Base-by-base conservation (phyloP, 306 rosid genomes). In the Corylus heterophylla region DNA sequence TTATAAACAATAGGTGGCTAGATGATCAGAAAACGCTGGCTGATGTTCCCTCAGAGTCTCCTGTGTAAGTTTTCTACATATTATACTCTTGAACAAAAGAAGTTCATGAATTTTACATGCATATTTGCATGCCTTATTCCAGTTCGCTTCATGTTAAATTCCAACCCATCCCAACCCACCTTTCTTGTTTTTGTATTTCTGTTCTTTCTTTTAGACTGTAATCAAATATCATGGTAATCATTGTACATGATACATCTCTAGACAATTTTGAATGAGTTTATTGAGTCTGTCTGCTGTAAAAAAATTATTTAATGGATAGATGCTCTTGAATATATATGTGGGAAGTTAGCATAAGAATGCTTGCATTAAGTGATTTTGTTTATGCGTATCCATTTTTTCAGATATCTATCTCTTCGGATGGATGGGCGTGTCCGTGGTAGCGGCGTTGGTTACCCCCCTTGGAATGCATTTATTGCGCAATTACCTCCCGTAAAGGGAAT, bases 361-460 rank as follows among this genome's bases (percentile, higher is more conserved):
- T 11, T 2, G 4, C 37, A 35, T 42, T 11, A 52, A 58, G 44
- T 11, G 8, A 42, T 31, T 74, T 4, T 8, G 8, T 17, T 54
- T 69, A 16, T 31, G 73, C 73, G 37, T 47, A 39, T 47, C 29
- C 29, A 27, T 54, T 78, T 49, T n/a, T 78, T 49, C 83, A 95
- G 98, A 82, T 92, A 95, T 78, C 74, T 95, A 81, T 95, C 98
- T 62, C 91, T 95, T 51, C 89, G 98, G 52, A 9, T 95, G 83
- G 98, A 95, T 50, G 98, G 98, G 44, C 98, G 98, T 78, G 97
- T 95, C 74, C 92, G 96, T 55, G 98, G 97, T 50, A 95, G 98
- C 31, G 98, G 98, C 13, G 81, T 90, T 45, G 98, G 98, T 66
- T 95, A 91, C 86, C 99, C 99, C 62, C 99, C 99, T 55, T 95